Conservation (phyloP, 176 grass and related monocot species). For the Sorghum bicolor region Sorghum_bicolor_NCBIv3 NC_012871.2:17039501-17040000, state of each 20-base stretch:
- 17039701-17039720: not conserved
- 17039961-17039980: not conserved
- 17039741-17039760: not conserved
- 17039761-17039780: not conserved
- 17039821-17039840: too few relatives aligned
- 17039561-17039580: conserved; percentile 62
- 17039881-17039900: not conserved
- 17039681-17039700: not conserved
- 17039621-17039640: conserved; percentile 69
- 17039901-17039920: not conserved
- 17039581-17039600: conserved; percentile 66
- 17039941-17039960: not conserved
- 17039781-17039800: too few relatives aligned
- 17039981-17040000: not conserved
- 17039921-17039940: not conserved
- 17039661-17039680: conserved; percentile 28
- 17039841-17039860: not conserved
- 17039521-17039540: conserved; percentile 63
- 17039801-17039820: too few relatives aligned
- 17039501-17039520: conserved; percentile 55
- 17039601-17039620: conserved; percentile 63
- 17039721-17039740: not conserved
- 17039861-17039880: not conserved
- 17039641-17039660: conserved; percentile 66
- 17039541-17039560: conserved; percentile 60